These are phyloP conservation scores for Craterostigma plantagineum DNA, from an alignment of 257 asterid species.

Conservation along the genomic window DNA sequence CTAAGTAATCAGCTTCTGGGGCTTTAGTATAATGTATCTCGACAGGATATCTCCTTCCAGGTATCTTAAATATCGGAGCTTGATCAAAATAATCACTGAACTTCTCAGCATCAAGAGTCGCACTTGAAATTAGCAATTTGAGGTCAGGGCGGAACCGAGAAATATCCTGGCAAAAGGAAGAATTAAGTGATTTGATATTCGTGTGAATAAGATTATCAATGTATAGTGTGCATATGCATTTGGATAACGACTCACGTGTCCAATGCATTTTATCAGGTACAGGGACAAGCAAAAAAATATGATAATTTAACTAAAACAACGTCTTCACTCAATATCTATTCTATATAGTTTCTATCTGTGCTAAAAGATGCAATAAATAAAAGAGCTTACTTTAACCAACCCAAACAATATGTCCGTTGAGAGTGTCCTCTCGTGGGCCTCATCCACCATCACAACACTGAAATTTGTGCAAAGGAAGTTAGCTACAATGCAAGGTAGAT, in stretches of 20 bases:
- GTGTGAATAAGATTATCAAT: too few relatives aligned
- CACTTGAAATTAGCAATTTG: conserved; percentile 83
- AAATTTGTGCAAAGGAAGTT: conserved; percentile 9
- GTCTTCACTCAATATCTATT: neutral
- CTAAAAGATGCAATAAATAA: neutral
- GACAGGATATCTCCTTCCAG: conserved; percentile 90
- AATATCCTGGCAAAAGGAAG: conserved; percentile 33
- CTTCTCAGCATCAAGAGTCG: conserved; percentile 86
- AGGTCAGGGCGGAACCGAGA: conserved; percentile 78
- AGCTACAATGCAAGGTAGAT: conserved; percentile 8
- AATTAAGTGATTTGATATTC: too few relatives aligned
- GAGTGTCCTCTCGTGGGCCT: conserved; percentile 90
- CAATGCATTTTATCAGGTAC: neutral
- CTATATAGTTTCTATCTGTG: too few relatives aligned
- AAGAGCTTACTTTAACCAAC: conserved; percentile 51
- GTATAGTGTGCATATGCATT: too few relatives aligned
- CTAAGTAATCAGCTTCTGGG: conserved; percentile 96
- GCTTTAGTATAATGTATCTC: conserved; percentile 83
- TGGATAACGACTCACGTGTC: too few relatives aligned
- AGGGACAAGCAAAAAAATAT: neutral
- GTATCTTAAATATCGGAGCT: conserved; percentile 68
- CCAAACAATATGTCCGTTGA: conserved; percentile 90
- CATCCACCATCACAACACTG: conserved; percentile 94
- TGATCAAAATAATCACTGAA: conserved; percentile 52
- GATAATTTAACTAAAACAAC: neutral